Evolutionary conservation across 345 rosid genomes (phyloP), one percentile per base, ranked within the genome.

Genomic region (Kandelia obovata): DNA sequence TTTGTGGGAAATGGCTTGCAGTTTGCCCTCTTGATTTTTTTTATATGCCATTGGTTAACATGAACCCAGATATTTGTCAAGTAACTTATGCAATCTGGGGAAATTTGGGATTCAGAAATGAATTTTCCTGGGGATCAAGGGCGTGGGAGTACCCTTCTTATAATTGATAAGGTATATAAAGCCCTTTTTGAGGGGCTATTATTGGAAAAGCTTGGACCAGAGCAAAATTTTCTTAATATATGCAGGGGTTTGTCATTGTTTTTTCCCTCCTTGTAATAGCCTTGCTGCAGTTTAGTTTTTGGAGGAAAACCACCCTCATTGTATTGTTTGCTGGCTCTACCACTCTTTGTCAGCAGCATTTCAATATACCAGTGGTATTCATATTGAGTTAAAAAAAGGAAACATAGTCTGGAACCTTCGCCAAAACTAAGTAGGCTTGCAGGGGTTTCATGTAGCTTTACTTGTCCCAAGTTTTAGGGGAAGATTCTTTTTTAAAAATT

Each of bases 191-290:
- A 43, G 49, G 16, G 15, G 46, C 16, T 43, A 32, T 57, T 49
- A 7, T 28, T 11, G n/a, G 17, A 26, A 60, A 21, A 32, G 19
- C 32, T 19, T 25, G 55, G 6, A 68, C 7, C 61, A 46, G 47
- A 25, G 3, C 32, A 60, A 63, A 59, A 30, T 47, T 56, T 74
- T 67, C 17, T 34, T 30, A 39, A 32, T 71, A 30, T 7, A 6
- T 76, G 73, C 90, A 90, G 97, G 99, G 98, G 20, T 95, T 92
- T 74, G 96, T 92, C 74, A 92, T 89, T 72, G 98, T 95, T 30
- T 90, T 92, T 1, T 92, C 99, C 17, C 91, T 95, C 61, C 88
- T 92, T 0, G 98, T 92, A 30, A 92, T 96, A 0, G 97, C 99
- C 19, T 37, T 95, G 73, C 81, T 95, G 65, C 99, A 89, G 80